Evolutionary conservation across 1,284 basidiomycete genomes (phyloP), one percentile per base, ranked within the genome.

Genomic region (Ustilago curta): DNA sequence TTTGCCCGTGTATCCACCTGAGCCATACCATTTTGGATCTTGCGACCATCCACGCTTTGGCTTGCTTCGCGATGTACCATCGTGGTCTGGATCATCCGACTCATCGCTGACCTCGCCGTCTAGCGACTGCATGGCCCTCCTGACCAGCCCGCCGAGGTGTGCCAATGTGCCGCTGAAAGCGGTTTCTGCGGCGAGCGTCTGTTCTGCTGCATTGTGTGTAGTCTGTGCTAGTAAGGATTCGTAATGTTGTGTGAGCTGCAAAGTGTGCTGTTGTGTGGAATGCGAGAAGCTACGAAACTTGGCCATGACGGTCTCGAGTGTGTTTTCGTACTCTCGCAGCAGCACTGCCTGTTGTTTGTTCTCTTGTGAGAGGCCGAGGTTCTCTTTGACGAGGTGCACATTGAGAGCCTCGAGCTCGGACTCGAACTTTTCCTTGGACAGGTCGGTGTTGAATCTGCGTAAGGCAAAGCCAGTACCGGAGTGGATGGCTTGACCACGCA

Each of bases 231-330:
- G 89, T 6, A 97, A 88, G 4, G 89, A 87, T 82, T 97, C 94
- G 86, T 99, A 99, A 85, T 99, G 95, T 54, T 91, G 90, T 57
- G 92, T 93, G 14, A 98, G 87, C 0, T 92, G 92, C 12, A 93
- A 88, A 79, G 97, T 94, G 84, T 98, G 94, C 77, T 92, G 91
- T 82, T 96, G 93, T 0, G 94, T 93, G 18, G 96, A 93, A 76
- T 93, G 88, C 92, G 97, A 83, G 81, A 97, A 92, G 70, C 91
- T 91, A 56, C 95, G 89, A 85, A 98, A 98, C 86, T 97, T 97
- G 64, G 90, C 87, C 96, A 99, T 98, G 83, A 99, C 92, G 37
- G 91, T 94, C 83, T 98, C 95, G 86, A 99, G 89, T 1, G 95
- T 97, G 69, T 89, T 88, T 85, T 99, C 96, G 84, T 97, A 96